A percentile compares a stretch with the other conserved stretches of the same genome.
These are phyloP conservation scores for Grosmannia serpens DNA, from an alignment of 2,329 filamentous ascomycete genomes.

Conservation along the genomic window DNA sequence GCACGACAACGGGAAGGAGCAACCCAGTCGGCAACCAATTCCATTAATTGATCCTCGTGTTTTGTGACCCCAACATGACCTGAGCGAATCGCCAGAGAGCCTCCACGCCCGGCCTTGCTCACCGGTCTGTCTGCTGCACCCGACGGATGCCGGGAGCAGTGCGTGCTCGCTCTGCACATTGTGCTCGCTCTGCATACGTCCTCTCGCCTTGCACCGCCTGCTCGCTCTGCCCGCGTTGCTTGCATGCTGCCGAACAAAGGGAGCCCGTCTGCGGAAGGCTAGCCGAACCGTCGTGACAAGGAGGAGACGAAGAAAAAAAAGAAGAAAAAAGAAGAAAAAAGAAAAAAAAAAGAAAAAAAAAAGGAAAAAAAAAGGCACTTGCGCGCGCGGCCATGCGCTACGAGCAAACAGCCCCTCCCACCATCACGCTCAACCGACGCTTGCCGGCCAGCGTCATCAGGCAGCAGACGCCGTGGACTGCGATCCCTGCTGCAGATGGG, in stretches of 20 bases:
- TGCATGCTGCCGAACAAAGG: no score
- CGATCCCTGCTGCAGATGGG: not conserved
- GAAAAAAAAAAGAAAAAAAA: no score
- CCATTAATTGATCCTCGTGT: not conserved
- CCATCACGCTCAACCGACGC: constrained; percentile 1
- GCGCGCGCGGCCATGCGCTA: not conserved
- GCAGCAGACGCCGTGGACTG: not conserved
- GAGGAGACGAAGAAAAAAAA: not conserved
- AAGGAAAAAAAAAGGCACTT: not conserved
- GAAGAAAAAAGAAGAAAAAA: not conserved
- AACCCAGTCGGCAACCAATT: not conserved
- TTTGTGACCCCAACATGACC: no score
- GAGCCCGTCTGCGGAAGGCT: no score
- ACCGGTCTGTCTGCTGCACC: not conserved
- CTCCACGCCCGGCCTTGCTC: not conserved
- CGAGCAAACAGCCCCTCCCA: not conserved
- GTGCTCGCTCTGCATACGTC: no score
- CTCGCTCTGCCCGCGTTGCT: no score
- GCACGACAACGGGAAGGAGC: not conserved
- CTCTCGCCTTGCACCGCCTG: no score
- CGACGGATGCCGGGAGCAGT: no score
- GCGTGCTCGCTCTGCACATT: no score
- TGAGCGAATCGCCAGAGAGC: not conserved
- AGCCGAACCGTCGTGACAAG: not conserved
- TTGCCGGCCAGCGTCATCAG: not conserved